Evolutionary conservation across 768 basidiomycete genomes (phyloP).

Genomic region (Tylopilus felleus): DNA sequence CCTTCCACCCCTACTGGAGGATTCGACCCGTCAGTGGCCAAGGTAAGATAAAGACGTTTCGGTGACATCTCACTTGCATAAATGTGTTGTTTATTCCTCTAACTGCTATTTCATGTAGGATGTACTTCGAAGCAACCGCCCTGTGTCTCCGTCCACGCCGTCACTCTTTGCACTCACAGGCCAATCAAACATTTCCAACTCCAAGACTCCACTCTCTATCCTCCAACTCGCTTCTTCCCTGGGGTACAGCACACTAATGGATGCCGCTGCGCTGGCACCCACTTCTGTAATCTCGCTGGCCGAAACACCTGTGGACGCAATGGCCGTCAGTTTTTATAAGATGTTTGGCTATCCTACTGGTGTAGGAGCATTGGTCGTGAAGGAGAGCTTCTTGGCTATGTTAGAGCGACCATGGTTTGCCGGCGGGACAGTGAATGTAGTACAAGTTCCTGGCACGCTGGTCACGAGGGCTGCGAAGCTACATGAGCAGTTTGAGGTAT

Average conservation of each 20-base stretch:
- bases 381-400: conserved; percentile 58
- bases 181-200: conserved; percentile 80
- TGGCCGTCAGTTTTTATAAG: conserved; percentile 85
- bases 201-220: conserved; percentile 65
- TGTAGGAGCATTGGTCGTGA: conserved; percentile 74
- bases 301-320: conserved; percentile 70
- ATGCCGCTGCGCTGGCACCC: conserved; percentile 78
- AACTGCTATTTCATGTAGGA: conserved; percentile 36
- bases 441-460: conserved; percentile 74
- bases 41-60: conserved; percentile 41
- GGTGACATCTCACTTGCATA: too few relatives aligned
- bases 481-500: conserved; percentile 78
- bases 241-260: conserved; percentile 71
- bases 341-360: conserved; percentile 90
- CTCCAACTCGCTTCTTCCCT: conserved; percentile 60
- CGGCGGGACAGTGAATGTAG: conserved; percentile 80
- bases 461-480: conserved; percentile 56
- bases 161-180: conserved; percentile 74
- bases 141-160: conserved; percentile 36
- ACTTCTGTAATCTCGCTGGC: conserved; percentile 67
- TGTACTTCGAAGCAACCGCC: conserved; percentile 47
- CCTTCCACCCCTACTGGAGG: conserved; percentile 63
- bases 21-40: conserved; percentile 52
- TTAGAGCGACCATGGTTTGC: conserved; percentile 80
- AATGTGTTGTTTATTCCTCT: not conserved